Evolutionary conservation across 192 early-diverging fungal genomes (phyloP).

Genomic region (Coemansia sp.): DNA sequence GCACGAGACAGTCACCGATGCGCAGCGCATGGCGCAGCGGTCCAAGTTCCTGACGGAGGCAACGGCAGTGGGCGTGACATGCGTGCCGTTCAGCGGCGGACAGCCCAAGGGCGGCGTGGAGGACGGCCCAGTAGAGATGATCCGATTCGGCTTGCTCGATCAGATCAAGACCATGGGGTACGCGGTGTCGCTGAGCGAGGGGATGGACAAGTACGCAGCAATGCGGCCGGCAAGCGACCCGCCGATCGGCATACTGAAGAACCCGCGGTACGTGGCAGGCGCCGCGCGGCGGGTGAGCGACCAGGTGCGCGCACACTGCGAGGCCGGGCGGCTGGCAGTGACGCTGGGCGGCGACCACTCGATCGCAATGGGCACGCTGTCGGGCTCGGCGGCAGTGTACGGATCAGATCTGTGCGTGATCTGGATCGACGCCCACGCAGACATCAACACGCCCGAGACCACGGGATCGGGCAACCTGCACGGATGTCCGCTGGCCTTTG

Average conservation of each 20-base stretch:
- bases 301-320: conserved; percentile 64
- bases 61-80: conserved; percentile 70
- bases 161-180: conserved; percentile 84
- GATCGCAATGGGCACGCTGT: conserved; percentile 87
- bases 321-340: conserved; percentile 74
- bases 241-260: conserved; percentile 78
- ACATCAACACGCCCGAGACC: conserved; percentile 90
- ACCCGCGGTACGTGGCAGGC: conserved; percentile 78
- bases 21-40: conserved; percentile 43
- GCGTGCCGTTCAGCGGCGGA: conserved; percentile 73
- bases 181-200: conserved; percentile 70
- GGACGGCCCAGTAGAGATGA: conserved; percentile 77
- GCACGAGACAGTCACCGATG: conserved; percentile 16
- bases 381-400: conserved; percentile 74
- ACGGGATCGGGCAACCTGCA: conserved; percentile 93
- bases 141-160: conserved; percentile 82
- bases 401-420: conserved; percentile 81
- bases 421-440: conserved; percentile 95
- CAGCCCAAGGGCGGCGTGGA: conserved; percentile 91
- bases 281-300: conserved; percentile 70
- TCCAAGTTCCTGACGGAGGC: conserved; percentile 61
- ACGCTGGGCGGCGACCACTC: conserved; percentile 97
- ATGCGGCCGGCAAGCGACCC: conserved; percentile 72
- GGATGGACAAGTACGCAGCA: conserved; percentile 67
- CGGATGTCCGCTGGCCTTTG: conserved; percentile 91